phyloP scores from a whole-genome alignment of 352 stramenopile genomes.

The Pythium aphanidermatum region DNA sequence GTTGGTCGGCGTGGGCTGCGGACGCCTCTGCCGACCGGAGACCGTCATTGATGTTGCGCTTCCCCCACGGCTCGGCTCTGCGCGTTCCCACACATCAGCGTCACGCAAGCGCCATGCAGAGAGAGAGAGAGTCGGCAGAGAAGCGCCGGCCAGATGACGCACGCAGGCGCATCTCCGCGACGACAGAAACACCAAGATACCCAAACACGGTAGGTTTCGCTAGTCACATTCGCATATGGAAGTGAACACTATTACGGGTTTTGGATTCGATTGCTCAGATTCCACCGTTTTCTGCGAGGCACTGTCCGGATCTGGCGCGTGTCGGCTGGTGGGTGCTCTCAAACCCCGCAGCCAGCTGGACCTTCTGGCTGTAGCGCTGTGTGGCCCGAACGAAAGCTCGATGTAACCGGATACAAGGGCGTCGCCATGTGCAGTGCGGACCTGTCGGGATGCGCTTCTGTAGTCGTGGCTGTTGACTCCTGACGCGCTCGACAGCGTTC shows the following conservation, averaged over 20 bases:
- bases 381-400: constrained; percentile 14
- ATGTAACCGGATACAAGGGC: constrained; percentile 10
- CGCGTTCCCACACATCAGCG: constrained; percentile 2
- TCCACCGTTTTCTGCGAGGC: no score
- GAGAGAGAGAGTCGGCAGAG: constrained; percentile 16
- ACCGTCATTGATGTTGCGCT: no score
- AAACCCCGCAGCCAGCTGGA: constrained; percentile 2
- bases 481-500: no score
- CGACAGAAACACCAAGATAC: not conserved
- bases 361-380: constrained; percentile 5
- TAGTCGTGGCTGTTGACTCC: no score
- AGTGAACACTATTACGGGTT: no score
- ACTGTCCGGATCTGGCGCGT: not conserved
- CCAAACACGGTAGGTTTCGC: not conserved
- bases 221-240: not conserved
- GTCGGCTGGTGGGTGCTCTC: constrained; percentile 1
- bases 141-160: no score
- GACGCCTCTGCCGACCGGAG: no score
- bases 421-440: no score
- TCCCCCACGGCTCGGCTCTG: constrained; percentile 13
- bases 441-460: no score
- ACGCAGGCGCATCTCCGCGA: not conserved
- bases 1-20: no score
- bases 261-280: no score
- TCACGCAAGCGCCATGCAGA: constrained; percentile 10